Base-by-base conservation (phyloP, 1,139 yeast genomes). In the Suhomyces taliae region DNA sequence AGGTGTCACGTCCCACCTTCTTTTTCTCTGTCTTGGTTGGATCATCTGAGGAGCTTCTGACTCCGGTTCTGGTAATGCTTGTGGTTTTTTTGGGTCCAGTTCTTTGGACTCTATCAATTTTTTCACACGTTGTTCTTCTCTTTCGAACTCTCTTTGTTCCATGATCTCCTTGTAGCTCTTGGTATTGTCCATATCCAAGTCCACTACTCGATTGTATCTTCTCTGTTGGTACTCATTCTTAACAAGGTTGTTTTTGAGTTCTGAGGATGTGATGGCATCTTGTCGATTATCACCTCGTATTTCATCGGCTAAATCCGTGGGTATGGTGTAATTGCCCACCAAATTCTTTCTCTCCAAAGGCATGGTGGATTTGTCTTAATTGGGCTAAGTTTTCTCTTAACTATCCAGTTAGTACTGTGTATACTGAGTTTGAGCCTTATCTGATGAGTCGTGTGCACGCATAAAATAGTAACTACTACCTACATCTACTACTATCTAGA, bases 1-100 rank as follows among this genome's bases (percentile, higher is more conserved):
- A 2, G 75, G 72, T 0, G 69, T 63, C 0, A 69, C 71, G 42
- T 66, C 74, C 73, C 74, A 66, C 47, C 72, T 52, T 34, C 40
- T 40, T 29, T 47, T 53, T 12, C 60, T 43, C 38, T 46, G 38
- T 34, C 55, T 44, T 26, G 29, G 40, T 48, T 64, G 70, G 11
- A 47, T 41, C 36, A 41, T 45, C 45, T n/a, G 43, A 27, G 36
- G 54, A 58, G 24, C 24, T 27, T 63, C 69, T 4, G 32, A 24
- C 15, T 6, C 7, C 29, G 38, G 27, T 8, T 11, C 27, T 11
- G 9, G 60, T 56, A 32, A 61, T 62, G 7, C 47, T 24, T 14
- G 37, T 45, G 49, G 37, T 41, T 51, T 67, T 56, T 57, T 45
- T 27, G 46, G 54, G 34, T 60, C 55, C 34, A 48, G 46, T 14